Conservation (phyloP, 352 stramenopile genomes). For the Labyrinthula sp. region DNA sequence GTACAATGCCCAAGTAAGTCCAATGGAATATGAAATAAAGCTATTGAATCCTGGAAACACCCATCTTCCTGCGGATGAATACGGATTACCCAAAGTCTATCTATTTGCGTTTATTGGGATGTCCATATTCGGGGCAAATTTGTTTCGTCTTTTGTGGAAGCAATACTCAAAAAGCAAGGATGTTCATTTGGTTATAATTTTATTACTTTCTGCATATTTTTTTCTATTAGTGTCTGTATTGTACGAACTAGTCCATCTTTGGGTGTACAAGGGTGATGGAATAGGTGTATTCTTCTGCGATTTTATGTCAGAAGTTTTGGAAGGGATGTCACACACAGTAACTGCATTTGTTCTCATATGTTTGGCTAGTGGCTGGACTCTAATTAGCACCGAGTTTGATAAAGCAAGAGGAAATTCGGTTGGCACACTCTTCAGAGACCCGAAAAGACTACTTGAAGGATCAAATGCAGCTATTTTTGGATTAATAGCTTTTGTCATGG, state of each 20-base stretch:
- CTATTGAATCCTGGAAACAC: conserved; percentile 23
- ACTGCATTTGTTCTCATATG: conserved; percentile 28
- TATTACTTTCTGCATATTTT: conserved; percentile 18
- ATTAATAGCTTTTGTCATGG: conserved; percentile 20
- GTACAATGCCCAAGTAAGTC: conserved; percentile 19
- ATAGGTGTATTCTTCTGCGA: conserved; percentile 12
- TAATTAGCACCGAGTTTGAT: conserved; percentile 13
- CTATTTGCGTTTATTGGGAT: conserved; percentile 24
- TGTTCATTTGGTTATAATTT: conserved; percentile 17
- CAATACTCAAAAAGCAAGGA: conserved; percentile 22
- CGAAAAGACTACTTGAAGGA: conserved; percentile 9
- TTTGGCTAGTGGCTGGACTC: conserved; percentile 19
- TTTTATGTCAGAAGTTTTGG: conserved; percentile 17
- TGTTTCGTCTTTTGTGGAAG: conserved; percentile 5
- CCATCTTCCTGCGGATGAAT: conserved; percentile 22
- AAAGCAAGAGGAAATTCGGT: conserved; percentile 20
- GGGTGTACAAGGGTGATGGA: conserved; percentile 20
- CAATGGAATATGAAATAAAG: conserved; percentile 20
- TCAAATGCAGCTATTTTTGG: conserved; percentile 18
- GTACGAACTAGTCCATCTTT: conserved; percentile 17
- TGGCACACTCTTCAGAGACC: conserved; percentile 19
- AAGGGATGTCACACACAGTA: conserved; percentile 25
- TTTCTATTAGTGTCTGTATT: conserved; percentile 8
- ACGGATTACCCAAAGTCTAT: conserved; percentile 24
- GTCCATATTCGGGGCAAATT: conserved; percentile 7